phyloP scores from a whole-genome alignment of 306 rosid genomes.

The Acacia melanoxylon region DNA sequence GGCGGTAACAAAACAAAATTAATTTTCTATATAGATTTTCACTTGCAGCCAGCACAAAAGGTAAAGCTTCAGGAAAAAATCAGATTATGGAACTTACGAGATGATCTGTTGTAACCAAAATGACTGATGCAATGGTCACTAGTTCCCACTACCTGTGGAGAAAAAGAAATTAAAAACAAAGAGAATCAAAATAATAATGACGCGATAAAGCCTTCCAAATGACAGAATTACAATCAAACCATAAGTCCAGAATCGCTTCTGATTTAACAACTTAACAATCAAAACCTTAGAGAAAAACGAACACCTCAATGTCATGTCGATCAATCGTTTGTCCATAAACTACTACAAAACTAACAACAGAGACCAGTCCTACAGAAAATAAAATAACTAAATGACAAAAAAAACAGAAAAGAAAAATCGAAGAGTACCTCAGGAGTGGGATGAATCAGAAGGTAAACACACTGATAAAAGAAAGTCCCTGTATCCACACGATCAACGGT shows the following conservation, averaged over 20 bases:
- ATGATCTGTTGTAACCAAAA: slow-evolving; percentile 51
- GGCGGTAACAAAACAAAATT: background rate
- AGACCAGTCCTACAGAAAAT: background rate
- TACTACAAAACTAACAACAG: background rate
- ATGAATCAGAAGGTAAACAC: slow-evolving; percentile 72
- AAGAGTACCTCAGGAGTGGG: slow-evolving; percentile 59
- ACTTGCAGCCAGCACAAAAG: background rate
- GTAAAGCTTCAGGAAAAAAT: too few relatives aligned
- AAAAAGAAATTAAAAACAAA: background rate
- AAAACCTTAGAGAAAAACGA: background rate
- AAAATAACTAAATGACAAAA: background rate
- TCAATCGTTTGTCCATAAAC: background rate
- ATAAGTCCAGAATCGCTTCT: background rate
- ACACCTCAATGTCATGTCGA: background rate
- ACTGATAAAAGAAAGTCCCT: slow-evolving; percentile 72
- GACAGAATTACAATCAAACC: background rate
- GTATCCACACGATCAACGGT: slow-evolving; percentile 61
- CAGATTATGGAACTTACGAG: slow-evolving; percentile 47
- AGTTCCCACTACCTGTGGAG: slow-evolving; percentile 56
- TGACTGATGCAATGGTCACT: slow-evolving; percentile 51
- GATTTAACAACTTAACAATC: background rate
- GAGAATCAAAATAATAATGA: background rate
- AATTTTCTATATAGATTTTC: background rate
- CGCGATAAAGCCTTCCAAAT: background rate
- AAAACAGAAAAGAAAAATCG: background rate